Percentiles rank a stretch among this genome's conserved stretches.
These are phyloP conservation scores for Xylaria hypoxylon DNA, from an alignment of 2,329 filamentous ascomycete species.

Conservation along the genomic window DNA sequence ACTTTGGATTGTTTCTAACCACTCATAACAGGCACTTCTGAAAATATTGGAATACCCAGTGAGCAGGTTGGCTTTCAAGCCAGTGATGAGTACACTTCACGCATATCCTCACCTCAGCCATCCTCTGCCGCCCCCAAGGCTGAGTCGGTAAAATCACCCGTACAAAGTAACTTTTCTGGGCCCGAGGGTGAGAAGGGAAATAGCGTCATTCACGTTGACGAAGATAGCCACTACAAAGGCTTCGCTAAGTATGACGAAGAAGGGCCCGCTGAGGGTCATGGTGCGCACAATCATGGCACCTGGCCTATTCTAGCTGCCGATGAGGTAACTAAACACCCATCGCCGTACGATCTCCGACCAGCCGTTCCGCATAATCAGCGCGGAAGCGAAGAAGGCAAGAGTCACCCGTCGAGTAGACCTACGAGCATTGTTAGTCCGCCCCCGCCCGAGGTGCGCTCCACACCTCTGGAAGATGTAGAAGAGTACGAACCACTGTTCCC, in stretches of 20 bases:
- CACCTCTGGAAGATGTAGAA: slow-evolving; percentile 85
- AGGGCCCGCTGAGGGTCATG: slow-evolving; percentile 64
- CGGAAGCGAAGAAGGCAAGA: slow-evolving; percentile 69
- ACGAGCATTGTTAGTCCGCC: slow-evolving; percentile 70
- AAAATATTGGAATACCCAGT: slow-evolving; percentile 79
- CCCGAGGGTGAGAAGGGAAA: slow-evolving; percentile 61
- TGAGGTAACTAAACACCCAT: slow-evolving; percentile 81
- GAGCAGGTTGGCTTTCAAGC: slow-evolving; percentile 93
- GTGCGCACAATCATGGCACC: slow-evolving; percentile 69
- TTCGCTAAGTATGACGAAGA: slow-evolving; percentile 60
- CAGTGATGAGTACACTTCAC: slow-evolving; percentile 83
- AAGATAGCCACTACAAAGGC: slow-evolving; percentile 62
- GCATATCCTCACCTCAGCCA: slow-evolving; percentile 76
- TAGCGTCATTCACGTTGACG: slow-evolving; percentile 81
- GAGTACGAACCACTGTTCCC: slow-evolving; percentile 97
- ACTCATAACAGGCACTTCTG: slow-evolving; percentile 69
- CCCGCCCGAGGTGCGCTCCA: slow-evolving; percentile 68
- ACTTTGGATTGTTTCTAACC: slow-evolving; percentile 50
- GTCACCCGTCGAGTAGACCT: slow-evolving; percentile 73
- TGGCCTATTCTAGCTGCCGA: slow-evolving; percentile 90
- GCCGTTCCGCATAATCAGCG: slow-evolving; percentile 82
- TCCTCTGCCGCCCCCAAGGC: slow-evolving; percentile 58
- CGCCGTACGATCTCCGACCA: slow-evolving; percentile 76
- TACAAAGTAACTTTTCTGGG: slow-evolving; percentile 44
- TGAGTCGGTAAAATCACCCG: slow-evolving; percentile 50